phyloP scores from a whole-genome alignment of 2,329 filamentous ascomycete genomes.

The Endoconidiophora laricicola region DNA sequence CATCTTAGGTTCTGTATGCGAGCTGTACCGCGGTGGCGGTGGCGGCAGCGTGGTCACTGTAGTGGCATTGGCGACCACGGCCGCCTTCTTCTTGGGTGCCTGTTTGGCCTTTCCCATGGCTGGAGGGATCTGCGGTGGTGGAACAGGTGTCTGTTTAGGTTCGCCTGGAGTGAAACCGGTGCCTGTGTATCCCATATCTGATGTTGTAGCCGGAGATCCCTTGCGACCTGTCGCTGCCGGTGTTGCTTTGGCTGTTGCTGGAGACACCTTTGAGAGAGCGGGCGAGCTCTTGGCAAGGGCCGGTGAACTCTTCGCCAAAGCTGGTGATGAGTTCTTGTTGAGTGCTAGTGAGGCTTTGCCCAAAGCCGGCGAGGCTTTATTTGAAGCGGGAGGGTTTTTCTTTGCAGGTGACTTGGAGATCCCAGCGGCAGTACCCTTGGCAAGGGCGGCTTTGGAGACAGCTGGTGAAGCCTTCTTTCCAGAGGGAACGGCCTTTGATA shows the following conservation, averaged over 20 bases:
- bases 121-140: constrained; percentile 12
- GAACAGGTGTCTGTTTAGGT: constrained; percentile 12
- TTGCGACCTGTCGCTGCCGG: constrained; percentile 5
- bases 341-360: constrained; percentile 8
- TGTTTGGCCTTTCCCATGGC: constrained; percentile 8
- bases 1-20: background rate
- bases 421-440: constrained; percentile 3
- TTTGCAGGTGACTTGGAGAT: constrained; percentile 10
- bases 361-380: constrained; percentile 3
- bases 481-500: constrained; percentile 3
- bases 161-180: constrained; percentile 4
- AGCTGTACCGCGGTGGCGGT: background rate
- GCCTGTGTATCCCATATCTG: constrained; percentile 7
- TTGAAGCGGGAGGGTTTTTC: constrained; percentile 5
- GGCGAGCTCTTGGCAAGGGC: constrained; percentile 7
- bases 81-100: constrained; percentile 18
- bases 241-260: constrained; percentile 9
- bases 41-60: constrained; percentile 12
- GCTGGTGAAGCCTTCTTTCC: constrained; percentile 11
- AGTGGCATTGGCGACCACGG: constrained; percentile 20
- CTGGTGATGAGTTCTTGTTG: background rate
- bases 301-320: constrained; percentile 2
- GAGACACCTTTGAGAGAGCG: constrained; percentile 7
- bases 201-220: constrained; percentile 4
- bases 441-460: constrained; percentile 7